Evolutionary conservation across 345 rosid genomes (phyloP).

Genomic region (Eucalyptus cloeziana): DNA sequence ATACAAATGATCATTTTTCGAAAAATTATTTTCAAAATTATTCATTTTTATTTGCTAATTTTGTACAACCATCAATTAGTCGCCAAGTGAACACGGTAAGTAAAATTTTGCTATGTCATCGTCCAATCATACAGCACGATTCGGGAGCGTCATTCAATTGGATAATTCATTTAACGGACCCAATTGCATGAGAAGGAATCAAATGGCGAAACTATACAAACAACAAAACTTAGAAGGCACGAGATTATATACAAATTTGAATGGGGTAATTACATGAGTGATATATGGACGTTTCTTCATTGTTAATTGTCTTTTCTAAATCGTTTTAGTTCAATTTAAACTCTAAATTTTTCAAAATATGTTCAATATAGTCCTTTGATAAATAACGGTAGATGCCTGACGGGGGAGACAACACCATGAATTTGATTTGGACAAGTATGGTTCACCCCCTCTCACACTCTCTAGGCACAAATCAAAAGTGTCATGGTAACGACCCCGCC

Average conservation of each 20-base stretch:
- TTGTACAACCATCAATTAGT: no score
- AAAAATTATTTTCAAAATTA: background rate
- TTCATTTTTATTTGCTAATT: background rate
- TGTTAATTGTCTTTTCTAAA: background rate
- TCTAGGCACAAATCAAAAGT: background rate
- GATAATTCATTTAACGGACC: background rate
- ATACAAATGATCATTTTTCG: rapidly evolving
- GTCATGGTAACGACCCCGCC: background rate
- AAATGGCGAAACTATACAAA: background rate
- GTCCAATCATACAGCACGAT: rapidly evolving
- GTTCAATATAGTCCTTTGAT: background rate
- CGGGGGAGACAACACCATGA: background rate
- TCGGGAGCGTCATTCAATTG: rapidly evolving
- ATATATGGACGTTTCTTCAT: background rate
- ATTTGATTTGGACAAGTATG: background rate
- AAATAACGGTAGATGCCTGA: rapidly evolving
- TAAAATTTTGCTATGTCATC: background rate
- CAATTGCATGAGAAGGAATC: background rate
- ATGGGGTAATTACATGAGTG: background rate
- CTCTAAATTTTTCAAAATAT: background rate
- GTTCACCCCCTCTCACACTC: background rate
- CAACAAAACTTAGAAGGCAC: background rate
- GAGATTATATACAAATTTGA: background rate
- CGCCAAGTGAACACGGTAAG: rapidly evolving
- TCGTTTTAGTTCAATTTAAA: background rate